Evolutionary conservation across 352 stramenopile genomes (phyloP).

Genomic region (Globisporangium echinulatum): DNA sequence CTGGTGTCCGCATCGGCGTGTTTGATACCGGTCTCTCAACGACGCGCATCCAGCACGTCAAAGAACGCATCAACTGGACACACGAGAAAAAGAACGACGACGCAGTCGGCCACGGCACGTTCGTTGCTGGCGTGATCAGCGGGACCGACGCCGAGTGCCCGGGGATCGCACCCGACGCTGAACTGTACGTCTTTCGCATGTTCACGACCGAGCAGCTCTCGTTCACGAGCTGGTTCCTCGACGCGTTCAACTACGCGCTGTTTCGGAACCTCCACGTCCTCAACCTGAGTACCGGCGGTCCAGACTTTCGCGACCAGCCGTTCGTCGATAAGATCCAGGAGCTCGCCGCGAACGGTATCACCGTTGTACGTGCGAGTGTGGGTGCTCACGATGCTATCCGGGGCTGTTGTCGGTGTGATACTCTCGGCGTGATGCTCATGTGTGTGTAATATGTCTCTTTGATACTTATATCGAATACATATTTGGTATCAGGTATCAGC

Average conservation of each 20-base stretch:
- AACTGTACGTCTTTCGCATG: constrained; percentile 79
- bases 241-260: constrained; percentile 87
- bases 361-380: constrained; percentile 36
- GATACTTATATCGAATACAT: too few species aligned
- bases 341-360: constrained; percentile 66
- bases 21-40: constrained; percentile 81
- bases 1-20: constrained; percentile 76
- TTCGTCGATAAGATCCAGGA: constrained; percentile 89
- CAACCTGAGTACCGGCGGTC: constrained; percentile 83
- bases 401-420: too few species aligned
- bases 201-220: constrained; percentile 84
- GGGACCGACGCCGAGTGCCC: constrained; percentile 53
- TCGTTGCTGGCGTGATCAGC: constrained; percentile 73
- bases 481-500: constrained; percentile 44
- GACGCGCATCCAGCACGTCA: constrained; percentile 48
- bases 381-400: background rate
- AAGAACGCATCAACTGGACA: constrained; percentile 84
- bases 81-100: constrained; percentile 75
- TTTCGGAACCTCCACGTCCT: constrained; percentile 70
- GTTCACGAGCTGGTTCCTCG: constrained; percentile 88
- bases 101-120: constrained; percentile 75
- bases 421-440: background rate
- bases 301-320: constrained; percentile 78
- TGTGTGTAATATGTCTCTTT: too few species aligned
- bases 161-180: constrained; percentile 68